Evolutionary conservation across 2,329 filamentous ascomycete species (phyloP).

Genomic region (Aspergillus sp.): DNA sequence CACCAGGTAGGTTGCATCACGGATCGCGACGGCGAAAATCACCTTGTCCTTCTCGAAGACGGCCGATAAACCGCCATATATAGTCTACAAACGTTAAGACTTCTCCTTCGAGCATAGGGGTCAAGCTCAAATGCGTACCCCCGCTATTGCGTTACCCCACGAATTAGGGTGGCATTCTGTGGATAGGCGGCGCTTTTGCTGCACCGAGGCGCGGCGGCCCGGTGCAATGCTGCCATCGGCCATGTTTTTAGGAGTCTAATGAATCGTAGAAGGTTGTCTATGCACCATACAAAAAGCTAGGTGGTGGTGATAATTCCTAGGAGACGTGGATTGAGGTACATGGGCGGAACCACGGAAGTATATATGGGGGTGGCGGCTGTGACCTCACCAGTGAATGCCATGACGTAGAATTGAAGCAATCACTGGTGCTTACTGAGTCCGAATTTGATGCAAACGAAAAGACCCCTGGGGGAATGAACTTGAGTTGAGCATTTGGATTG

Average conservation of each 20-base stretch:
- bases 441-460: background rate
- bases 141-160: conserved; percentile 40
- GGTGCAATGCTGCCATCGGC: conserved; percentile 15
- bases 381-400: conserved; percentile 1
- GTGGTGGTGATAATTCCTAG: background rate
- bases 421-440: background rate
- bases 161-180: conserved; percentile 31
- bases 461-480: background rate
- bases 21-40: conserved; percentile 66
- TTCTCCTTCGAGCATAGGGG: background rate
- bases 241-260: background rate
- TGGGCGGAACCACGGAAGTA: conserved; percentile 2
- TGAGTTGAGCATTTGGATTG: background rate
- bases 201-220: conserved; percentile 32
- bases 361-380: background rate
- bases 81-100: conserved; percentile 29
- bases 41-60: conserved; percentile 46
- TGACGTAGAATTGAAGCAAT: conserved; percentile 3
- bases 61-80: conserved; percentile 44
- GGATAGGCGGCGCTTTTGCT: conserved; percentile 35
- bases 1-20: conserved; percentile 72
- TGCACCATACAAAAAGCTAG: background rate
- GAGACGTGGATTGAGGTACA: background rate
- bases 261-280: background rate
- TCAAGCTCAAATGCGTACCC: conserved; percentile 26